Evolutionary conservation across 768 basidiomycete species (phyloP).

Genomic region (Lyophyllum semitale): DNA sequence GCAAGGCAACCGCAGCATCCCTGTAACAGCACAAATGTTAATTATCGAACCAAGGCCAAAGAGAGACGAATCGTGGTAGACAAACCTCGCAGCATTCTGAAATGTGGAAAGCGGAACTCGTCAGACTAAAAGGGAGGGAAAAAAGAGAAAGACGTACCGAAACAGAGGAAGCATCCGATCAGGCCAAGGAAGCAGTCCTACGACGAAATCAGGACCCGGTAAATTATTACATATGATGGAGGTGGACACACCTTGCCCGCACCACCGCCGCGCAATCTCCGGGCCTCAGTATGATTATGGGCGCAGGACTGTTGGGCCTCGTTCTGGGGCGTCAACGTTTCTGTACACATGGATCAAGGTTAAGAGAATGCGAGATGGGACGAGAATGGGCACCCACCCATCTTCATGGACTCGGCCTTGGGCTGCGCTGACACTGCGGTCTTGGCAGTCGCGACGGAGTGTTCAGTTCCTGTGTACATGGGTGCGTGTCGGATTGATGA

Average conservation of each 20-base stretch:
- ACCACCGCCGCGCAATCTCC: constrained; percentile 71
- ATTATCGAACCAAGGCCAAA: background rate
- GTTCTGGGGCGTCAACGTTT: background rate
- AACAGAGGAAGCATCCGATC: constrained; percentile 72
- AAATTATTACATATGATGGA: background rate
- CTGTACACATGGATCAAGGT: too few species aligned
- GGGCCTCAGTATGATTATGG: constrained; percentile 43
- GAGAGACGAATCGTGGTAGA: background rate
- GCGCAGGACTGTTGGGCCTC: background rate
- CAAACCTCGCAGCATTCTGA: constrained; percentile 73
- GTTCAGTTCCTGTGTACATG: background rate
- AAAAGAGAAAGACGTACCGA: constrained; percentile 45
- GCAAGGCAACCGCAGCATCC: constrained; percentile 70
- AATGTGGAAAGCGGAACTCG: too few species aligned
- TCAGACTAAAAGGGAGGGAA: background rate
- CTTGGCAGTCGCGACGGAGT: constrained; percentile 16
- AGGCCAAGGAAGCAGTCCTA: constrained; percentile 70
- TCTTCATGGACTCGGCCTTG: constrained; percentile 52
- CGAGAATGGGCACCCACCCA: constrained; percentile 49
- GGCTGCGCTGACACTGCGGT: constrained; percentile 51
- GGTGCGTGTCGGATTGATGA: too few species aligned
- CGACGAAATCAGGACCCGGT: background rate
- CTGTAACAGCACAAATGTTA: constrained; percentile 36
- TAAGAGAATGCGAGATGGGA: background rate
- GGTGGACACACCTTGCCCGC: constrained; percentile 57